Evolutionary conservation across 805 yeast genomes (phyloP).

Genomic region (Schwanniomyces yamadae): DNA sequence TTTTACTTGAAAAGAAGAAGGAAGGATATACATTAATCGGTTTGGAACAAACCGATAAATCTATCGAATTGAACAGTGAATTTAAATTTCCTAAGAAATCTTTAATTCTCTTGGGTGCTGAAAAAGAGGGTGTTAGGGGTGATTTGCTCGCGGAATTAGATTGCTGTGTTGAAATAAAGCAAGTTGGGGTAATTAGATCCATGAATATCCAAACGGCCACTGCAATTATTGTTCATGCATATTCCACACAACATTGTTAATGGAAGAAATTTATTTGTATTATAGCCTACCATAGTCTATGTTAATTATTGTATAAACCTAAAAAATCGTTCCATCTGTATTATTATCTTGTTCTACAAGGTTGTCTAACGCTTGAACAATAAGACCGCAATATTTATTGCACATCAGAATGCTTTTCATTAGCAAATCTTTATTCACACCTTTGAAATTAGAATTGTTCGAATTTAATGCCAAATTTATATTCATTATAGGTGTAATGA

Average conservation of each 20-base stretch:
- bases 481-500: slow-evolving; percentile 71
- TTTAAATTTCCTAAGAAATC: slow-evolving; percentile 78
- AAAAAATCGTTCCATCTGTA: slow-evolving; percentile 28
- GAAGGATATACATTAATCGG: slow-evolving; percentile 90
- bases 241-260: slow-evolving; percentile 65
- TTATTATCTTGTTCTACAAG: slow-evolving; percentile 42
- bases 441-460: slow-evolving; percentile 48
- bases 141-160: slow-evolving; percentile 78
- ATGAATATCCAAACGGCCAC: slow-evolving; percentile 98
- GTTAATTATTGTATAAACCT: slow-evolving; percentile 3
- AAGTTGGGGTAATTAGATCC: slow-evolving; percentile 86
- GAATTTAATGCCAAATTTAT: slow-evolving; percentile 58
- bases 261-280: slow-evolving; percentile 4
- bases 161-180: slow-evolving; percentile 86
- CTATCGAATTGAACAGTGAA: slow-evolving; percentile 63
- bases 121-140: slow-evolving; percentile 90
- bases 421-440: slow-evolving; percentile 49
- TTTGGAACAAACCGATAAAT: slow-evolving; percentile 87
- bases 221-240: slow-evolving; percentile 90
- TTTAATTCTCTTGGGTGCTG: slow-evolving; percentile 77
- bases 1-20: slow-evolving; percentile 55
- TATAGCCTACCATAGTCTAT: slow-evolving; percentile 1
- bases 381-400: slow-evolving; percentile 57
- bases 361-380: slow-evolving; percentile 56
- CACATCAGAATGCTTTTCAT: slow-evolving; percentile 58